Evolutionary conservation across 1,139 yeast genomes (phyloP), one percentile per base, ranked within the genome.

Genomic region (Candida dubliniensis): DNA sequence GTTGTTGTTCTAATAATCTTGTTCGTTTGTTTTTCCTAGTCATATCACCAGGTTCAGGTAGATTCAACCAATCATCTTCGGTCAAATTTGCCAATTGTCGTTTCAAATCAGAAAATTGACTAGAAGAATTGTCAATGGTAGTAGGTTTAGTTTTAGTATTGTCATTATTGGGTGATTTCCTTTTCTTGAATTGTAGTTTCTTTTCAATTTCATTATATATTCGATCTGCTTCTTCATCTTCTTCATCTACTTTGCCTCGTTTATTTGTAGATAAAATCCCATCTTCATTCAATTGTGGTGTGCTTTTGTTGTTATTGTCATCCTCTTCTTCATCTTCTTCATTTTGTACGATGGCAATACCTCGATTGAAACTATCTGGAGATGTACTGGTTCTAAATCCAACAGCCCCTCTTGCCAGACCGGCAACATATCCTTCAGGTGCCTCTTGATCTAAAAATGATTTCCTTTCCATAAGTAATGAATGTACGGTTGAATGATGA

Each of bases 331-430:
- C 54, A 6, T 56, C 66, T 5, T 61, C 68, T 12, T 61, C 70
- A 24, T 60, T 66, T 23, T 60, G 60, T 40, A 66, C 62, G 1
- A 68, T 68, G 36, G 63, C 65, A 23, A 68, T 59, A 31, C 68
- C 61, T 1, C 75, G 72, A 2, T 76, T 70, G 1, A 85, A 87
- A n/a, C 85, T 66, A 52, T 86, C 95, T 2, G 93, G 87, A 5
- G 35, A 32, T n/a, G 49, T 43, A 47, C 89, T 77, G 0, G 96
- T 87, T 0, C 93, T 82, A 62, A 91, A 91, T 1, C 98, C 98
- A 0, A 88, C 80, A 1, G 98, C 99, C 13, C 99, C 99, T 59
- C 99, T 74, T 0, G 98, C 99, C 8, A 90, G 67, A 29, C 99
- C 99, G 1, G 98, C 87, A 33, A 90, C 79, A 60, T 93, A 93